Percentiles rank a stretch among this genome's conserved stretches.
These are phyloP conservation scores for Pseudogymnoascus sp. DNA, from an alignment of 2,329 filamentous ascomycete species.

Conservation along the genomic window DNA sequence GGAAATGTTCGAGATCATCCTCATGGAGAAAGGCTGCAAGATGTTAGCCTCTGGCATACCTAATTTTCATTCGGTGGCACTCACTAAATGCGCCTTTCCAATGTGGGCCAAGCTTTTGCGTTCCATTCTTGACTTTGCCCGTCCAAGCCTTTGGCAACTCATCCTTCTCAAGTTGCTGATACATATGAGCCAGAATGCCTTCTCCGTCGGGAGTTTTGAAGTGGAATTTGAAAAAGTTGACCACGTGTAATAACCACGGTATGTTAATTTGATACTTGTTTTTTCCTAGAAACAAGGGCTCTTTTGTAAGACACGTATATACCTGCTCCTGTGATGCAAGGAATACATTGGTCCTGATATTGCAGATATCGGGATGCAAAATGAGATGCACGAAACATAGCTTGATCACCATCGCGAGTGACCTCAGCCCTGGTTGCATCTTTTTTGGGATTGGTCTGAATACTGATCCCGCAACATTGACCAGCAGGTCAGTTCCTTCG, in stretches of 20 bases:
- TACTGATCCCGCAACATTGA: neutral
- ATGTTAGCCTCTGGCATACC: conserved; percentile 12
- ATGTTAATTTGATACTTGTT: conserved; percentile 34
- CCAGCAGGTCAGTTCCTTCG: neutral
- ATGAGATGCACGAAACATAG: conserved; percentile 21
- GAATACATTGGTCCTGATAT: conserved; percentile 24
- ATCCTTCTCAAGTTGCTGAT: conserved; percentile 27
- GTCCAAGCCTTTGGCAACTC: conserved; percentile 38
- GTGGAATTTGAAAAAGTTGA: conserved; percentile 47
- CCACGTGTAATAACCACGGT: conserved; percentile 37
- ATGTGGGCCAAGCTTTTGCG: conserved; percentile 30
- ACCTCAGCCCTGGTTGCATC: neutral
- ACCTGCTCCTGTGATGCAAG: conserved; percentile 37
- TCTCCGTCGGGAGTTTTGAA: conserved; percentile 32
- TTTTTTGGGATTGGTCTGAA: neutral
- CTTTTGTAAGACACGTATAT: conserved; percentile 29
- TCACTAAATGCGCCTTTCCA: conserved; percentile 45
- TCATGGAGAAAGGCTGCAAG: conserved; percentile 12
- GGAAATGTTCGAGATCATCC: neutral
- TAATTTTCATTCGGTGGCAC: conserved; percentile 10
- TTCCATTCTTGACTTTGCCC: conserved; percentile 28
- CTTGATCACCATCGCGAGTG: conserved; percentile 20
- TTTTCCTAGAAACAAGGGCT: conserved; percentile 35
- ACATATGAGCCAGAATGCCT: conserved; percentile 30
- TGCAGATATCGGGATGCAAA: conserved; percentile 21